A percentile compares a stretch with the other conserved stretches of the same genome.
Conservation (phyloP, 1,284 basidiomycete genomes). For the Ustilago curta region DNA sequence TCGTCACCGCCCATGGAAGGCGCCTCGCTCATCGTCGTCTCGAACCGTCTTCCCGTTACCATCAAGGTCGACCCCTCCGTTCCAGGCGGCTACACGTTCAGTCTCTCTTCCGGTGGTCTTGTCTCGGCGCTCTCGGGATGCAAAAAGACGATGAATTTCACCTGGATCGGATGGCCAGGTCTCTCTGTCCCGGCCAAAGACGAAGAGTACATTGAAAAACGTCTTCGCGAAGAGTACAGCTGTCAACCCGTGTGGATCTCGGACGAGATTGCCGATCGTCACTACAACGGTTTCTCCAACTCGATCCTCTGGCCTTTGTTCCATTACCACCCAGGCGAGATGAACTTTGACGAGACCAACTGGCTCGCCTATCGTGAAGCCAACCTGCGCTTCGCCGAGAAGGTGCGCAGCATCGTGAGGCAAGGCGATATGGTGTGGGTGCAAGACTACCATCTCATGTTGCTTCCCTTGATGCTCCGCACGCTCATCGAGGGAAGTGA, state of each 20-base stretch:
- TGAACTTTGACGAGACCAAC: slow-evolving; percentile 99
- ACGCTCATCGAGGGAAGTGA: slow-evolving; percentile 78
- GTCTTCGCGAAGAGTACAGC: slow-evolving; percentile 91
- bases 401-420: slow-evolving; percentile 82
- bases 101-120: slow-evolving; percentile 66
- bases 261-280: slow-evolving; percentile 94
- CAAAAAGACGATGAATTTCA: slow-evolving; percentile 68
- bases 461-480: slow-evolving; percentile 92
- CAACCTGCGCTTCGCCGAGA: slow-evolving; percentile 93
- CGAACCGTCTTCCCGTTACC: slow-evolving; percentile 84
- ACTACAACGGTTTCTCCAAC: slow-evolving; percentile 99
- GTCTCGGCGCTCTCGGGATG: slow-evolving; percentile 66
- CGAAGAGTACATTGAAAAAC: slow-evolving; percentile 69
- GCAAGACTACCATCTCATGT: slow-evolving; percentile 78
- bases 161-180: slow-evolving; percentile 69
- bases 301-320: slow-evolving; percentile 99
- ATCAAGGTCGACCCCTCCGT: slow-evolving; percentile 65
- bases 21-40: slow-evolving; percentile 87
- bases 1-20: slow-evolving; percentile 33
- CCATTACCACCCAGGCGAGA: slow-evolving; percentile 85
- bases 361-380: slow-evolving; percentile 98
- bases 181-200: slow-evolving; percentile 59
- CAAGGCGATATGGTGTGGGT: slow-evolving; percentile 93
- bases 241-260: slow-evolving; percentile 98
- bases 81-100: slow-evolving; percentile 66